Base-by-base conservation (phyloP, 441 rosid genomes). In the Corymbia calophylla region DNA sequence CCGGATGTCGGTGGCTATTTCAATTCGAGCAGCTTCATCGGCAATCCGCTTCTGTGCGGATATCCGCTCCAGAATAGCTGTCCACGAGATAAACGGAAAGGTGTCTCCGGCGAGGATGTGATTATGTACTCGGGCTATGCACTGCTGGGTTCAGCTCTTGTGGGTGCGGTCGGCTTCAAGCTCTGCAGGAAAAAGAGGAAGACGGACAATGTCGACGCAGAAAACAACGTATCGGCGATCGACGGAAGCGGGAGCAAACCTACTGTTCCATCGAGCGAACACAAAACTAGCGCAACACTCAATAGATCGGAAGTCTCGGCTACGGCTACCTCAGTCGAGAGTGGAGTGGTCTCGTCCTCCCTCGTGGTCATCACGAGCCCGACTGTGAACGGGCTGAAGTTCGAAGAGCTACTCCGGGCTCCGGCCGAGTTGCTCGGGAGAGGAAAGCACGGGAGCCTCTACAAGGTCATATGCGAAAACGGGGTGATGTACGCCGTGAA, bases 371-470 rank as follows among this genome's bases (percentile, higher is more conserved):
- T 96, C 19, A 92, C 96, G 7, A 95, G 95, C 90, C 95, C 95
- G 29, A 81, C 89, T 3, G 89, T 89, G 86, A 93, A 89, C 47
- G 94, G 94, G 44, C 60, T 95, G 88, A 93, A 80, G 86, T 95
- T 94, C n/a, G 96, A 93, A 70, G 96, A 95, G 90, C 60, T 96
- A 89, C 91, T 96, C 49, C 91, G 89, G 53, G 96, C 97, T 81
- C 97, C 97, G 1, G 96, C 96, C 0, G 96, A 95, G 92, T 89
- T 95, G 94, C 91, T 96, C 5, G 94, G 93, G 44, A 93, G 93
- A 92, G 96, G 96, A 87, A 93, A 92, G 73, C 93, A 94, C 14
- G 89, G 95, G 54, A 95, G 93, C 88, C 93, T 96, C 25, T 95
- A 94, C 73, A 94, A 92, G 90, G 95, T 95, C 80, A 87, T 89